phyloP scores from a whole-genome alignment of 2,329 filamentous ascomycete genomes.

The Venturiaceae sp. region DNA sequence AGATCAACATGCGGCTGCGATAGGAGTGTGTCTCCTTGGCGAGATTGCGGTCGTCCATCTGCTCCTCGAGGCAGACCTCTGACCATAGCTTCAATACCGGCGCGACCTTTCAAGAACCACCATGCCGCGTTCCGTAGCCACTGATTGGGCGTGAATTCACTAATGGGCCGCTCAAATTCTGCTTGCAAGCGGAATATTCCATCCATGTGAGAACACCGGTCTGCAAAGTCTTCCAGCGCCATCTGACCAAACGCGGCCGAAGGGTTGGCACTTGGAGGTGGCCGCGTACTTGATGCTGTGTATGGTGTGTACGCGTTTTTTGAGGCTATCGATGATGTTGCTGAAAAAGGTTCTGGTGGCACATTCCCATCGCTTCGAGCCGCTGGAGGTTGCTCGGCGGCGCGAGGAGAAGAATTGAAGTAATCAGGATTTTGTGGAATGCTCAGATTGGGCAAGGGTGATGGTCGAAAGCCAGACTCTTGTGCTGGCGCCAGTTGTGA shows the following conservation, averaged over 20 bases:
- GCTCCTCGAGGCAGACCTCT: slow-evolving; percentile 50
- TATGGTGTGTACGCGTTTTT: not conserved
- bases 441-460: not conserved
- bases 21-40: slow-evolving; percentile 33
- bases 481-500: not conserved
- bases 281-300: not conserved
- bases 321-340: not conserved
- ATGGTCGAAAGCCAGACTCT: not conserved
- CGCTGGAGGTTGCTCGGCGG: not conserved
- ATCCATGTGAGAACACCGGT: slow-evolving; percentile 62
- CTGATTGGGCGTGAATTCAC: slow-evolving; percentile 52
- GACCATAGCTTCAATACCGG: slow-evolving; percentile 62
- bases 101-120: slow-evolving; percentile 83
- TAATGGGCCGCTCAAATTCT: slow-evolving; percentile 59
- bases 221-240: slow-evolving; percentile 59
- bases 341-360: not conserved
- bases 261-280: not conserved
- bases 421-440: not conserved
- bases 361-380: not conserved
- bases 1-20: slow-evolving; percentile 79
- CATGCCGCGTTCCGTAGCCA: slow-evolving; percentile 67
- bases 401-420: not conserved
- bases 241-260: not conserved
- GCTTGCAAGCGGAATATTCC: slow-evolving; percentile 70
- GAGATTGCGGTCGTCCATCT: slow-evolving; percentile 34